phyloP scores from a whole-genome alignment of 805 yeast genomes.

The Yamadazyma tumulicola region DNA sequence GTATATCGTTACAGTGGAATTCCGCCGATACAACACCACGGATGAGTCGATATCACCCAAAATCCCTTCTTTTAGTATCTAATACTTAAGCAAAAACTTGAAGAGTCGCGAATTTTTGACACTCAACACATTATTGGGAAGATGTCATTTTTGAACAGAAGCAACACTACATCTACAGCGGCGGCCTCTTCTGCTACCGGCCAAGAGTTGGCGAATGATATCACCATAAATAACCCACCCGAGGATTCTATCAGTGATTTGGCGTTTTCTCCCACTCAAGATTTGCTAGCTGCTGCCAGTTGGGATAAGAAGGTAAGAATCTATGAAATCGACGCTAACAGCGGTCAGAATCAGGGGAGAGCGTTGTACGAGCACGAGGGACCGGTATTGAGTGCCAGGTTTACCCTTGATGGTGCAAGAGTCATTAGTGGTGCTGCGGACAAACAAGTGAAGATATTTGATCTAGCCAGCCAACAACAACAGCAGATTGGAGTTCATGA shows the following conservation, averaged over 20 bases:
- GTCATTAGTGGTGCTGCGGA: conserved; percentile 85
- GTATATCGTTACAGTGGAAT: too few relatives aligned
- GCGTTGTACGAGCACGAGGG: conserved; percentile 88
- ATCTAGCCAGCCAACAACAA: conserved; percentile 74
- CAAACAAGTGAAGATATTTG: conserved; percentile 80
- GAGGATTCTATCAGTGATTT: conserved; percentile 86
- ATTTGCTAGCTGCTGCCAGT: conserved; percentile 73
- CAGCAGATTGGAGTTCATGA: conserved; percentile 86
- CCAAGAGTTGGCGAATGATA: conserved; percentile 66
- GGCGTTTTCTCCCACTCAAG: conserved; percentile 83
- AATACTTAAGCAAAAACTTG: too few relatives aligned
- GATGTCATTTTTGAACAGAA: conserved; percentile 37
- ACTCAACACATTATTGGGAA: too few relatives aligned
- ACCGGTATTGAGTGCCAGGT: conserved; percentile 78
- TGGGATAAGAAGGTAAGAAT: conserved; percentile 96
- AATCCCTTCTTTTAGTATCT: too few relatives aligned
- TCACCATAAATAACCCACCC: conserved; percentile 74
- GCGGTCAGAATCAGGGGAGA: conserved; percentile 80
- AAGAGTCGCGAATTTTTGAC: too few relatives aligned
- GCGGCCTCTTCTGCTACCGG: conserved; percentile 40
- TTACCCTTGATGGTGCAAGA: conserved; percentile 85
- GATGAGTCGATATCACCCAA: background rate
- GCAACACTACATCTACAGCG: conserved; percentile 17
- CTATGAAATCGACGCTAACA: conserved; percentile 72
- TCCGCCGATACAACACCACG: too few relatives aligned